Evolutionary conservation across 2,329 filamentous ascomycete genomes (phyloP).

Genomic region (Penicillium sp.): DNA sequence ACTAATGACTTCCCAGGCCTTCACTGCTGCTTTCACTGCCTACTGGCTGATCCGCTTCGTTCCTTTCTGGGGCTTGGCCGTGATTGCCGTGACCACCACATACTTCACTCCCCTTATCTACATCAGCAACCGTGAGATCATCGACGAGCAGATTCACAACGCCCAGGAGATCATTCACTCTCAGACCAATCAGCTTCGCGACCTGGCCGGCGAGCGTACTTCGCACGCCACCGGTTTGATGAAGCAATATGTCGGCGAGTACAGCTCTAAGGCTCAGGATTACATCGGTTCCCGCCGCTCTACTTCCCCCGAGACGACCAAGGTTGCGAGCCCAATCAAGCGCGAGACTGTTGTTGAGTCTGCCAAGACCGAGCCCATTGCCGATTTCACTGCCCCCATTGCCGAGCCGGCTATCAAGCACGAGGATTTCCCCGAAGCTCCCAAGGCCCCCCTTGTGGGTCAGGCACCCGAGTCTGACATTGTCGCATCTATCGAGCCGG

Average conservation of each 20-base stretch:
- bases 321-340: conserved; percentile 21
- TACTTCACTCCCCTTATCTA: conserved; percentile 64
- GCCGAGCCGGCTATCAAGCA: conserved; percentile 43
- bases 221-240: conserved; percentile 57
- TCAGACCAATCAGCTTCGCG: conserved; percentile 60
- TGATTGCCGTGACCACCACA: conserved; percentile 56
- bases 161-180: conserved; percentile 54
- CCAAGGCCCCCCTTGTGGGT: conserved; percentile 39
- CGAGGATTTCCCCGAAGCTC: conserved; percentile 52
- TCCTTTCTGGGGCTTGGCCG: conserved; percentile 63
- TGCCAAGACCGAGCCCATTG: conserved; percentile 16
- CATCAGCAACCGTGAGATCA: conserved; percentile 64
- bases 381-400: conserved; percentile 33
- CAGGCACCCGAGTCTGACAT: conserved; percentile 23
- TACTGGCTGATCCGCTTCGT: conserved; percentile 67
- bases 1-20: conserved; percentile 49
- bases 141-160: conserved; percentile 60
- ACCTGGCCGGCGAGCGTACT: conserved; percentile 60
- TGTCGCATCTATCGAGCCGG: conserved; percentile 27
- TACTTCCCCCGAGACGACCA: conserved; percentile 34
- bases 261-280: conserved; percentile 60
- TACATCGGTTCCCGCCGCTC: conserved; percentile 46
- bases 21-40: conserved; percentile 57
- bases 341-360: conserved; percentile 1
- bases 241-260: conserved; percentile 60